phyloP scores from a whole-genome alignment of 495 filamentous ascomycete species.

The Penicillium flavigenum region DNA sequence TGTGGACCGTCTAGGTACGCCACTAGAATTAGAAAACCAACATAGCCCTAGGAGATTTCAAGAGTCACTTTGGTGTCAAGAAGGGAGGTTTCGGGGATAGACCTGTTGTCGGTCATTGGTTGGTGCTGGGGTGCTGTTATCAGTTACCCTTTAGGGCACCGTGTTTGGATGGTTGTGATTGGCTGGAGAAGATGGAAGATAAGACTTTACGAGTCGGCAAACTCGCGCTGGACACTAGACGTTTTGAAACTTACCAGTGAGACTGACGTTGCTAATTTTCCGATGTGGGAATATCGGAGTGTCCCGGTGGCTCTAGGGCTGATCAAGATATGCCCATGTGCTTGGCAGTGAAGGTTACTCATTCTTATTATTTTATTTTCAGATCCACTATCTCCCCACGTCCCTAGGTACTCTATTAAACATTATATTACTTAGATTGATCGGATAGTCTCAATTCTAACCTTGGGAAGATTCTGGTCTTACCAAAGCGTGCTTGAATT shows the following conservation, averaged over 20 bases:
- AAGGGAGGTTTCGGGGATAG: neutral
- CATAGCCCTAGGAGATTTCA: neutral
- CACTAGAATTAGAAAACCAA: neutral
- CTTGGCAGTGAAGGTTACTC: conserved; percentile 5
- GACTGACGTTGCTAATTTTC: neutral
- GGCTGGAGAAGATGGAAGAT: conserved; percentile 1
- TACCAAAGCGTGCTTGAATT: neutral
- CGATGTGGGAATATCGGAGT: neutral
- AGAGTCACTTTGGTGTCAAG: neutral
- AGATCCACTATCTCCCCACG: conserved; percentile 9
- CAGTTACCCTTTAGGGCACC: conserved; percentile 4
- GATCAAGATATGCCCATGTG: neutral
- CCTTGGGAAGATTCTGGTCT: too few species aligned
- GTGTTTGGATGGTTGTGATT: conserved; percentile 6
- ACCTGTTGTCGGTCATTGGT: conserved; percentile 2
- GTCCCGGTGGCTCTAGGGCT: neutral
- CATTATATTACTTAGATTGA: neutral
- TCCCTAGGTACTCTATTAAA: neutral
- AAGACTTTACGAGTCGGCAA: conserved; percentile 6
- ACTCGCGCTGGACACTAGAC: neutral
- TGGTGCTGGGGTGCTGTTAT: conserved; percentile 10
- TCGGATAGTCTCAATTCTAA: too few species aligned
- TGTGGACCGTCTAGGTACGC: neutral
- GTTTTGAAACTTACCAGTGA: neutral
- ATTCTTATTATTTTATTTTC: conserved; percentile 2